A percentile compares a stretch with the other conserved stretches of the same genome.
Conservation (phyloP, 2,329 filamentous ascomycete species). For the Chaetomiaceae sp. region DNA sequence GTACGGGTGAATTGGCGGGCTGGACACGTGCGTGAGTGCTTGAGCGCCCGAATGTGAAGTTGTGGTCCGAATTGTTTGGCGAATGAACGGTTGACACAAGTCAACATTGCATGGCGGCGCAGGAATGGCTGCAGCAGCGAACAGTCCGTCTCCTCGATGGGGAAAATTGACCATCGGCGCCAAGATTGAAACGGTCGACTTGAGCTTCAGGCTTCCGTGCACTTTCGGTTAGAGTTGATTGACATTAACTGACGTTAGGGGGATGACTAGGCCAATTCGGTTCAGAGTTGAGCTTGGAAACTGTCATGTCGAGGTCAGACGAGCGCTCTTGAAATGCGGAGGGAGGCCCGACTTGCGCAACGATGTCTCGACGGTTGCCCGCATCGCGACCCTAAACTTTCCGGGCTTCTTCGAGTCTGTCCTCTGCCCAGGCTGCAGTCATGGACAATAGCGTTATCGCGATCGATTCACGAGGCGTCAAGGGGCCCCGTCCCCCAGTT, state of each 20-base stretch:
- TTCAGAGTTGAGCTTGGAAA: conserved; percentile 1
- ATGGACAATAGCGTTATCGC: no score
- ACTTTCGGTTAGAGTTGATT: conserved; percentile 1
- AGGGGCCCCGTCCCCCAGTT: no score
- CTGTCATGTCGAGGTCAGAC: background rate
- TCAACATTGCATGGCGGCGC: conserved; percentile 23
- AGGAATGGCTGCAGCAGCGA: conserved; percentile 20
- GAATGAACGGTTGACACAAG: conserved; percentile 31
- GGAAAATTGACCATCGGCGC: conserved; percentile 17
- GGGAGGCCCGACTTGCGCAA: background rate
- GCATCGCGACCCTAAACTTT: no score
- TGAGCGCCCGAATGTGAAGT: conserved; percentile 11
- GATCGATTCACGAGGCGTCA: no score
- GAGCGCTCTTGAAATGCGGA: background rate
- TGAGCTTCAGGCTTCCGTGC: conserved; percentile 7
- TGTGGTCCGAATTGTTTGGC: conserved; percentile 19
- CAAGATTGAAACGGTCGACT: conserved; percentile 18
- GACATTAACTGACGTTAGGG: conserved; percentile 8
- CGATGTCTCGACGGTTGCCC: background rate
- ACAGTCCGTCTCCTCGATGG: conserved; percentile 14
- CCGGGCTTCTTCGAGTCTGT: no score
- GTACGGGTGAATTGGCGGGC: conserved; percentile 8
- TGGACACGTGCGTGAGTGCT: conserved; percentile 22
- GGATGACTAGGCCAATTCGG: conserved; percentile 11
- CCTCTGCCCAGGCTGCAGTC: no score